Evolutionary conservation across 306 rosid genomes (phyloP), one percentile per base, ranked within the genome.

Genomic region (Luffa acutangula): DNA sequence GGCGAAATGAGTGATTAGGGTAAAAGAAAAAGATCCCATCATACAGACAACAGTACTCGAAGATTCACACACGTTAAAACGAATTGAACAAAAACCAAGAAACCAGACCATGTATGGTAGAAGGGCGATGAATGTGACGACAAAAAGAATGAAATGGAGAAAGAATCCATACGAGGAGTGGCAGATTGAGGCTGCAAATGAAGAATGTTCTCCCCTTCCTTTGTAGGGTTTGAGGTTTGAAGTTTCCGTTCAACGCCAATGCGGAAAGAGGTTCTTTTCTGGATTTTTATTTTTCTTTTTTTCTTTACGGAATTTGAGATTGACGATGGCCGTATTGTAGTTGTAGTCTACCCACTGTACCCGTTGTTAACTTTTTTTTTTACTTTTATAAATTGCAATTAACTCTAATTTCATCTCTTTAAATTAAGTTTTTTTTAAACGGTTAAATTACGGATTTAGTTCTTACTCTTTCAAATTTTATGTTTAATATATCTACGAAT

Each of bases 191-290:
- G 71, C 46, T 75, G 83, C 31, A 74, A 62, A 25, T 3, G 78
- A 54, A 56, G 79, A 36, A 52, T n/a, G 51, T 53, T 15, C 77
- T 46, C 57, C 8, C 31, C 59, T 17, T 65, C 53, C 25, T 36
- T 18, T 21, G 69, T 73, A 73, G 83, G 79, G 79, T 76, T 76
- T 76, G 51, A 56, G 53, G 74, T 77, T 80, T 54, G 64, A 53
- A 54, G 79, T 75, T 76, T 56, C 77, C 58, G 77, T 73, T 73
- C 77, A 73, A 73, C 79, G 79, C 79, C 79, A 34, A 2, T 34
- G 20, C 66, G 18, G 10, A 52, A 36, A 53, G 51, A 76, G 52
- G 49, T 18, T 74, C 17, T 75, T 15, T 70, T 46, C 20, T 41
- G 75, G 53, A 49, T 46, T 75, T 75, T 5, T 31, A 0, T 75